These are phyloP conservation scores for Zygosaccharomyces rouxii DNA, from an alignment of 805 yeast species.

Conservation along the genomic window DNA sequence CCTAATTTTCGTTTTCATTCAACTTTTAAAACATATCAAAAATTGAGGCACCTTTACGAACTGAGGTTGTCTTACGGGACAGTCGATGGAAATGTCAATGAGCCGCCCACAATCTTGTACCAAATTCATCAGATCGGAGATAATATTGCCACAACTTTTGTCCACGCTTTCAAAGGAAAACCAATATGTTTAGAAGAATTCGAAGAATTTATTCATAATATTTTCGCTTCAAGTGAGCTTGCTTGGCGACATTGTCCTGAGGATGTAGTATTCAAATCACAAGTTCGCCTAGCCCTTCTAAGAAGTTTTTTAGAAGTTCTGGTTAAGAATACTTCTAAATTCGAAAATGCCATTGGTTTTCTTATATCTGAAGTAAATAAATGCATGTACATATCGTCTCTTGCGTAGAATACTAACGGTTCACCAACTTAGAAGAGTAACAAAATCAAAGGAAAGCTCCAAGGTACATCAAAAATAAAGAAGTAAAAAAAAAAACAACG, in stretches of 20 bases:
- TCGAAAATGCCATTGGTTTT: constrained; percentile 9
- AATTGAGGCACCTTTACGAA: constrained; percentile 28
- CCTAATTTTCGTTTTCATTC: constrained; percentile 15
- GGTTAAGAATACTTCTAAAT: constrained; percentile 12
- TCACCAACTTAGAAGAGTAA: background rate
- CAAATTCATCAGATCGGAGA: constrained; percentile 17
- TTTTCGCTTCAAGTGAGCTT: background rate
- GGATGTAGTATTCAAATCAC: background rate
- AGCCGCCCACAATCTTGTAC: constrained; percentile 17
- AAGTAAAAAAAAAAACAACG: background rate
- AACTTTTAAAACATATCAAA: constrained; percentile 21
- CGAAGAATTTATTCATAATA: constrained; percentile 1
- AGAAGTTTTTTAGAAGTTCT: constrained; percentile 14
- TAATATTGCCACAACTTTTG: constrained; percentile 22
- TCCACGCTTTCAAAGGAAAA: constrained; percentile 7
- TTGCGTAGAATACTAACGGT: background rate
- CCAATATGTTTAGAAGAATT: background rate
- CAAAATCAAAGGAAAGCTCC: background rate
- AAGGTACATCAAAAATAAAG: too few species aligned
- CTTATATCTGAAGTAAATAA: constrained; percentile 4
- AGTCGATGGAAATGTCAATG: constrained; percentile 23
- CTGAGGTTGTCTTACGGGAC: constrained; percentile 35
- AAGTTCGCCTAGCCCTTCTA: constrained; percentile 8
- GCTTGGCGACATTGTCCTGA: background rate
- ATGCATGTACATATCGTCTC: constrained; percentile 1